Percentiles rank a stretch among this genome's conserved stretches.
Evolutionary conservation across 768 basidiomycete species (phyloP).

Genomic region (Macrolepiota albuminosa): DNA sequence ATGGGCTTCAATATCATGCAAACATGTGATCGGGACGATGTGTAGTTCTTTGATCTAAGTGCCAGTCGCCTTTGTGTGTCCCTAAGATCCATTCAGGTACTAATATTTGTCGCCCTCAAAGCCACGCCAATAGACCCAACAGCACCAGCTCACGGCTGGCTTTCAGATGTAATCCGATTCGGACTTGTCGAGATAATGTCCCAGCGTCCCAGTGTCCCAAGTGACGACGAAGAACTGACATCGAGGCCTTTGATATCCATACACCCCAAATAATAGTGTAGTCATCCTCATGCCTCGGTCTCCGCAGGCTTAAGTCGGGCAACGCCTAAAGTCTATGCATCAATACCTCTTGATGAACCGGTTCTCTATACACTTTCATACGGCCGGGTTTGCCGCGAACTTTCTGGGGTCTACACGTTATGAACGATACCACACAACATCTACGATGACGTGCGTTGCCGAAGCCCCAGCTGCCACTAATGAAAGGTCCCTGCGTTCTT

Average conservation of each 20-base stretch:
- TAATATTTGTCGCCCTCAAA: background rate
- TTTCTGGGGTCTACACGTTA: slow-evolving; percentile 10
- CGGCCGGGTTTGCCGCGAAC: slow-evolving; percentile 10
- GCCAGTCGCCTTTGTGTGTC: slow-evolving; percentile 4
- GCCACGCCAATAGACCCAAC: background rate
- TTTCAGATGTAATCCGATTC: slow-evolving; percentile 5
- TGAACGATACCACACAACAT: slow-evolving; percentile 1
- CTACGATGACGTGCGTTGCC: slow-evolving; percentile 2
- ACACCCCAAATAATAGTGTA: slow-evolving; percentile 4
- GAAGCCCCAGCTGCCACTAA: slow-evolving; percentile 1
- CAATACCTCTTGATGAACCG: slow-evolving; percentile 5
- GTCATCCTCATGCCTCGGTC: slow-evolving; percentile 12
- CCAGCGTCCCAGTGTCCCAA: no score
- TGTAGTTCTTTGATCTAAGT: slow-evolving; percentile 1
- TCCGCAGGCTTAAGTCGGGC: slow-evolving; percentile 8
- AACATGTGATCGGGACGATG: slow-evolving; percentile 3
- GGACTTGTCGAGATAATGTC: slow-evolving; percentile 2
- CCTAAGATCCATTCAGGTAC: slow-evolving; percentile 4
- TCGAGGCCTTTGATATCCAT: background rate
- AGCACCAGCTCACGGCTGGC: background rate
- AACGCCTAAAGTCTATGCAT: slow-evolving; percentile 18
- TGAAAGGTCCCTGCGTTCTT: slow-evolving; percentile 11
- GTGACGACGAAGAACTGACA: slow-evolving; percentile 2
- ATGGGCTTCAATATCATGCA: background rate
- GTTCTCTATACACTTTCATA: slow-evolving; percentile 1